phyloP scores from a whole-genome alignment of 768 basidiomycete species.

The Amanita fuliginea region DNA sequence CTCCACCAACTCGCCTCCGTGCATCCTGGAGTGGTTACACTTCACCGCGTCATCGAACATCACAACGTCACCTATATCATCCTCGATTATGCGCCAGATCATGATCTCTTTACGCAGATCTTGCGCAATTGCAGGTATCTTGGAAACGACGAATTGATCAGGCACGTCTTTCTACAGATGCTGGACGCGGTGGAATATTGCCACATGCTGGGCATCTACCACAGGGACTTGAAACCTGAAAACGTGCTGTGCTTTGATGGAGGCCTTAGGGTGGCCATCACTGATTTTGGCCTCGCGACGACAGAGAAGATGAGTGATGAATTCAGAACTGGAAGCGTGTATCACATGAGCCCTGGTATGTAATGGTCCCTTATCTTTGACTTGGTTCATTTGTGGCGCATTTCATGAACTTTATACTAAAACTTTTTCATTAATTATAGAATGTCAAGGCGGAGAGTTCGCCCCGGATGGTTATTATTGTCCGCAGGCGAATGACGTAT shows the following conservation, averaged over 20 bases:
- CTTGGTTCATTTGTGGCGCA: not conserved
- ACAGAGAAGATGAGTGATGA: constrained; percentile 81
- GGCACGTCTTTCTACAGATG: constrained; percentile 88
- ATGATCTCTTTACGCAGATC: constrained; percentile 95
- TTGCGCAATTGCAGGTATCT: constrained; percentile 73
- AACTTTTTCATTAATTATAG: constrained; percentile 26
- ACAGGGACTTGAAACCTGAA: constrained; percentile 97
- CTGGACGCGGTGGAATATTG: constrained; percentile 93
- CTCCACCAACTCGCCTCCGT: constrained; percentile 74
- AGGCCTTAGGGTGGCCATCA: constrained; percentile 77
- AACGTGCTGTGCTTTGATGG: constrained; percentile 84
- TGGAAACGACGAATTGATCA: constrained; percentile 83
- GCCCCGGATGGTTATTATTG: constrained; percentile 70
- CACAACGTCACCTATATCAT: constrained; percentile 80
- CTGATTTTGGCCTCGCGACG: constrained; percentile 94
- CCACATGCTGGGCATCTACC: constrained; percentile 89
- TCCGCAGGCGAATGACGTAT: constrained; percentile 87
- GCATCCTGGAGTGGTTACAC: constrained; percentile 80
- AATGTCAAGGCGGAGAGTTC: constrained; percentile 84
- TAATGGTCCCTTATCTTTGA: constrained; percentile 5
- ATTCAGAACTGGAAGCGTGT: constrained; percentile 91
- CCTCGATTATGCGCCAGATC: constrained; percentile 90
- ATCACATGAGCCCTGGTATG: constrained; percentile 94
- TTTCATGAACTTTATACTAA: not conserved
- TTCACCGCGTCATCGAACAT: constrained; percentile 88